Evolutionary conservation across 2,329 filamentous ascomycete species (phyloP).

Genomic region (Fusarium sp.): DNA sequence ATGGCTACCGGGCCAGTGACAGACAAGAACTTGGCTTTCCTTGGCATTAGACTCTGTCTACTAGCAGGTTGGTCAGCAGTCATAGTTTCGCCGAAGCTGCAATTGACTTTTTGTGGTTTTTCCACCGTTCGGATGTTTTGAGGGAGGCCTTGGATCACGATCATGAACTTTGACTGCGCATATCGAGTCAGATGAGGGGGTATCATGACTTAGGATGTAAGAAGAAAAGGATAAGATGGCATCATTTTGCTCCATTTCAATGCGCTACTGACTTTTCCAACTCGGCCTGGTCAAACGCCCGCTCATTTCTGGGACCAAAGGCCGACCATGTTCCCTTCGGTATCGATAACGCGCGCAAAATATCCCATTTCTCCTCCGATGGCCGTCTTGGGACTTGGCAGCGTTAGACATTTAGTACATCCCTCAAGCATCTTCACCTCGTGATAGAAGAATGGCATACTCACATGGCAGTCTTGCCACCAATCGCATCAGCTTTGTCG

Average conservation of each 20-base stretch:
- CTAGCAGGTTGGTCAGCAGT: slow-evolving; percentile 25
- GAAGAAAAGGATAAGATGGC: background rate
- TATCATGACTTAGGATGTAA: background rate
- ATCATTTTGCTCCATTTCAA: slow-evolving; percentile 6
- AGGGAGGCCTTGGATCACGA: slow-evolving; percentile 1
- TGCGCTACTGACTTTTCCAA: background rate
- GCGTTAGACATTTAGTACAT: slow-evolving; percentile 3
- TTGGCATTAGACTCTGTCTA: slow-evolving; percentile 28
- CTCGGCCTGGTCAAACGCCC: slow-evolving; percentile 1
- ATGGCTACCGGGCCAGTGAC: slow-evolving; percentile 24
- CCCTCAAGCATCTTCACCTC: slow-evolving; percentile 5
- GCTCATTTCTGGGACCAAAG: slow-evolving; percentile 53
- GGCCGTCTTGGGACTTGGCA: slow-evolving; percentile 54
- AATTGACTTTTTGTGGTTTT: slow-evolving; percentile 10
- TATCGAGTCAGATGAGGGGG: background rate
- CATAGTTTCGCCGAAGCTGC: slow-evolving; percentile 30
- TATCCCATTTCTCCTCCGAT: slow-evolving; percentile 55
- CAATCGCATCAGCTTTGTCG: slow-evolving; percentile 49
- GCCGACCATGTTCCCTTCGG: slow-evolving; percentile 58
- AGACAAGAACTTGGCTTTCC: slow-evolving; percentile 29
- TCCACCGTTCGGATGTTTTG: slow-evolving; percentile 38
- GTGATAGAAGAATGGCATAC: slow-evolving; percentile 32
- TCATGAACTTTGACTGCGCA: slow-evolving; percentile 9
- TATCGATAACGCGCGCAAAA: slow-evolving; percentile 57
- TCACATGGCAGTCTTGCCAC: slow-evolving; percentile 56